phyloP scores from a whole-genome alignment of 2,329 filamentous ascomycete species.

The Ascochyta koolunga region DNA sequence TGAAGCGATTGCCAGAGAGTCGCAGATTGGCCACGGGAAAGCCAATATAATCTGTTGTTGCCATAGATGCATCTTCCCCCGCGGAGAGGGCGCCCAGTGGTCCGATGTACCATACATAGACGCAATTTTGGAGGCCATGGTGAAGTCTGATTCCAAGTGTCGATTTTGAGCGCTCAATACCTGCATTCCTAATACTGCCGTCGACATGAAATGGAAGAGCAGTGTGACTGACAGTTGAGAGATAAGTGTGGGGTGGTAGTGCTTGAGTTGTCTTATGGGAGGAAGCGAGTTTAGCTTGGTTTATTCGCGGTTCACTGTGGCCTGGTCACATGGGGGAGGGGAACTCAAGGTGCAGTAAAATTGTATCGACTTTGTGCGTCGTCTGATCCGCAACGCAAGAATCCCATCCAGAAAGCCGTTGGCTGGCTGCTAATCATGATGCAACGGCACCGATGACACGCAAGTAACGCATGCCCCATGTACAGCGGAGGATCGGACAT shows the following conservation, averaged over 20 bases:
- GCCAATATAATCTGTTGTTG: background rate
- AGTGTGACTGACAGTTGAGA: background rate
- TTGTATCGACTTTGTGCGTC: background rate
- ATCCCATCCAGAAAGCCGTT: background rate
- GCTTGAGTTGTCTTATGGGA: background rate
- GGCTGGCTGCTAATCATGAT: constrained; percentile 10
- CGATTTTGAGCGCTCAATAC: background rate
- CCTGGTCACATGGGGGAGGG: background rate
- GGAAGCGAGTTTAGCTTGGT: background rate
- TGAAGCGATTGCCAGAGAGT: background rate
- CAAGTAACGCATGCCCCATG: background rate
- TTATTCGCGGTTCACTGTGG: background rate
- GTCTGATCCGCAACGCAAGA: background rate
- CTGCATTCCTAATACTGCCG: constrained; percentile 5
- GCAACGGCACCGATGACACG: constrained; percentile 4
- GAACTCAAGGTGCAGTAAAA: background rate
- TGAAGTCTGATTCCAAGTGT: background rate
- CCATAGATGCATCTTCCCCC: background rate
- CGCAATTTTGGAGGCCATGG: background rate
- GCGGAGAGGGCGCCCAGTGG: constrained; percentile 1
- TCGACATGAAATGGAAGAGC: constrained; percentile 5
- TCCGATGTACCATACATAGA: background rate
- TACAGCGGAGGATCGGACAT: background rate
- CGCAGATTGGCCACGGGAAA: background rate
- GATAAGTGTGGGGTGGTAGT: background rate